Evolutionary conservation across 192 early-diverging fungal genomes (phyloP).

Genomic region (Dimargaris cristalligena): DNA sequence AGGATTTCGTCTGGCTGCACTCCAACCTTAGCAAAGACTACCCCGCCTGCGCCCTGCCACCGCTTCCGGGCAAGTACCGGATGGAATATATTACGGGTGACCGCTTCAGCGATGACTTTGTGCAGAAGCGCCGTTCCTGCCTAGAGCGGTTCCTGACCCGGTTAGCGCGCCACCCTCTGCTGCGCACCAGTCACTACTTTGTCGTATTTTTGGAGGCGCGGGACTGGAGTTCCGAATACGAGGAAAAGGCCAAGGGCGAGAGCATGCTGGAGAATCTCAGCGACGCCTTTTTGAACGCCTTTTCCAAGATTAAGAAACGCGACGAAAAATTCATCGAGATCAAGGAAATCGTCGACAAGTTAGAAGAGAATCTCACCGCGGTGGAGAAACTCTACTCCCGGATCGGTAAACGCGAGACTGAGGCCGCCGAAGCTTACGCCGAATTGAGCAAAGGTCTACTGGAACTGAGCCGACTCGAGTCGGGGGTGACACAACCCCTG

Average conservation of each 20-base stretch:
- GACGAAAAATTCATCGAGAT: constrained; percentile 76
- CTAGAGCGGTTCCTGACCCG: constrained; percentile 77
- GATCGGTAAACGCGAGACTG: constrained; percentile 57
- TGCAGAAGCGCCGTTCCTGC: constrained; percentile 52
- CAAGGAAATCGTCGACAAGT: constrained; percentile 60
- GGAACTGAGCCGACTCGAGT: constrained; percentile 69
- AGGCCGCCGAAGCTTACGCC: constrained; percentile 59
- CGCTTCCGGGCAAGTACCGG: constrained; percentile 81
- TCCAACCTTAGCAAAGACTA: constrained; percentile 52
- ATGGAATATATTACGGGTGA: constrained; percentile 92
- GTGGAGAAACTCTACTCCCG: constrained; percentile 69
- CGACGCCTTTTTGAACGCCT: constrained; percentile 75
- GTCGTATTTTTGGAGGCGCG: constrained; percentile 69
- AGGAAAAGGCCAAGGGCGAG: constrained; percentile 26
- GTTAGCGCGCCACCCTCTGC: constrained; percentile 59
- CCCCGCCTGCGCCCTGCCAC: constrained; percentile 69
- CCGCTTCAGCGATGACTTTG: constrained; percentile 83
- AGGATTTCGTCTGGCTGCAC: constrained; percentile 88
- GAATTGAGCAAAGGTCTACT: constrained; percentile 62
- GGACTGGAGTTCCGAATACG: constrained; percentile 47
- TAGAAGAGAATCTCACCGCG: constrained; percentile 73
- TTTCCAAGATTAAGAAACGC: constrained; percentile 75
- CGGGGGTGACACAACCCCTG: constrained; percentile 60
- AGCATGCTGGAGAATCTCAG: constrained; percentile 63
- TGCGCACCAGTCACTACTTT: constrained; percentile 50